Conservation (phyloP, 345 rosid species). For the Syzygium aqueum region DNA sequence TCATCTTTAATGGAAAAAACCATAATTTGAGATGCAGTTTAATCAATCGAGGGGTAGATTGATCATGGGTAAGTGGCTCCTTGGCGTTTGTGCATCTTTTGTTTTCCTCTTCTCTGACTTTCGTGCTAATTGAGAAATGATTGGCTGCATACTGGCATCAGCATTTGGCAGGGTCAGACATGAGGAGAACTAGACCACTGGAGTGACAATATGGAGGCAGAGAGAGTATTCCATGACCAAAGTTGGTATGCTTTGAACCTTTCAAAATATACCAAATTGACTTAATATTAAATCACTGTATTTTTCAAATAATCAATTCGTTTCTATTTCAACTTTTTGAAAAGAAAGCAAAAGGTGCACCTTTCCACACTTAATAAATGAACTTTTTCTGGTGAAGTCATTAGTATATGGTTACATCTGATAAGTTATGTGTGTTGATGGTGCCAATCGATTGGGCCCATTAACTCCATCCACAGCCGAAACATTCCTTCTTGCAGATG, state of each 20-base stretch:
- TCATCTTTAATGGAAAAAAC: background rate
- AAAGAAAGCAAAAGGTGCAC: background rate
- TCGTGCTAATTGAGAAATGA: background rate
- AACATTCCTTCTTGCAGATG: background rate
- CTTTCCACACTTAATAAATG: background rate
- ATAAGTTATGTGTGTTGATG: background rate
- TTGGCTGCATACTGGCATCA: background rate
- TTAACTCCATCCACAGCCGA: background rate
- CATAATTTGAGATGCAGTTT: background rate
- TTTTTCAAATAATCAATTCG: background rate
- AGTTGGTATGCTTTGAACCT: background rate
- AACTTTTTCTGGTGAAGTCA: background rate
- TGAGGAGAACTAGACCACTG: background rate
- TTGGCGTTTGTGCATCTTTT: background rate
- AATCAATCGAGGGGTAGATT: background rate
- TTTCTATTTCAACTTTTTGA: background rate
- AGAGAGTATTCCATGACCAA: background rate
- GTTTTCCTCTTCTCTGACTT: background rate
- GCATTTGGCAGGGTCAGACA: background rate
- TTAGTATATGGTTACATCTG: background rate
- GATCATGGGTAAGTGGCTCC: background rate
- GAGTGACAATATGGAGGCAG: background rate
- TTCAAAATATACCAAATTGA: background rate
- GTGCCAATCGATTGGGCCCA: background rate
- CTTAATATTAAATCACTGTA: background rate